Percentiles rank a stretch among this genome's conserved stretches.
Conservation (phyloP, 2,329 filamentous ascomycete genomes). For the Exophiala lecanii-corni region DNA sequence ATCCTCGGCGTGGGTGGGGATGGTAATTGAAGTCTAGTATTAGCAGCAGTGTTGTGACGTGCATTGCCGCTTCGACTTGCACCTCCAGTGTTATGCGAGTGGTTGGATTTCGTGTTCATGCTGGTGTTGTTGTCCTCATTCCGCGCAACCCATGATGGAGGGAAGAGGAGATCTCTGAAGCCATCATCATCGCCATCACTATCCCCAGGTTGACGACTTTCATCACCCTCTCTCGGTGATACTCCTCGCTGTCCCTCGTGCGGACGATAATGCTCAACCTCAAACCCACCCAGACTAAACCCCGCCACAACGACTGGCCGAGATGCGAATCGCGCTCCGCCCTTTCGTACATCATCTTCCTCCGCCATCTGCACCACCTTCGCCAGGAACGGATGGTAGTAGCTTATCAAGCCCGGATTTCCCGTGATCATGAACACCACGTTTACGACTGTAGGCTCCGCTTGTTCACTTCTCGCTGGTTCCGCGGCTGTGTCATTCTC, state of each 20-base stretch:
- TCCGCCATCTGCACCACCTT: conserved; percentile 27
- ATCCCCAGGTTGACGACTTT: conserved; percentile 3
- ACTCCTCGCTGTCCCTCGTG: neutral
- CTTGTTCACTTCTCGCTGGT: too few relatives aligned
- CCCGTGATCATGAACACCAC: conserved; percentile 45
- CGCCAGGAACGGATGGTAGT: conserved; percentile 44
- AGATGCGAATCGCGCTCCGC: neutral
- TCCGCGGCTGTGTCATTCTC: too few relatives aligned
- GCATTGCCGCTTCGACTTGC: too few relatives aligned
- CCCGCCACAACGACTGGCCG: conserved; percentile 13
- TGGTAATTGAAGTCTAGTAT: too few relatives aligned
- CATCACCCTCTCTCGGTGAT: conserved; percentile 12
- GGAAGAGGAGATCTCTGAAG: neutral
- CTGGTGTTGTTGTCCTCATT: too few relatives aligned
- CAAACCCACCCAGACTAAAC: conserved; percentile 24
- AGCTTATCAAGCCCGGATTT: conserved; percentile 48
- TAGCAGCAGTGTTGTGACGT: too few relatives aligned
- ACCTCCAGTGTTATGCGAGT: neutral
- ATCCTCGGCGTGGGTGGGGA: conserved; percentile 6
- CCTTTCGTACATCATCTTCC: neutral
- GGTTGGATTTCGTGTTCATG: too few relatives aligned
- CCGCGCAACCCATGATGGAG: too few relatives aligned
- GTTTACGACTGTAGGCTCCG: too few relatives aligned
- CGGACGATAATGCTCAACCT: conserved; percentile 7
- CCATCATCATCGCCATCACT: neutral